These are phyloP conservation scores for Mycena floridula DNA, from an alignment of 768 basidiomycete species.

Conservation along the genomic window DNA sequence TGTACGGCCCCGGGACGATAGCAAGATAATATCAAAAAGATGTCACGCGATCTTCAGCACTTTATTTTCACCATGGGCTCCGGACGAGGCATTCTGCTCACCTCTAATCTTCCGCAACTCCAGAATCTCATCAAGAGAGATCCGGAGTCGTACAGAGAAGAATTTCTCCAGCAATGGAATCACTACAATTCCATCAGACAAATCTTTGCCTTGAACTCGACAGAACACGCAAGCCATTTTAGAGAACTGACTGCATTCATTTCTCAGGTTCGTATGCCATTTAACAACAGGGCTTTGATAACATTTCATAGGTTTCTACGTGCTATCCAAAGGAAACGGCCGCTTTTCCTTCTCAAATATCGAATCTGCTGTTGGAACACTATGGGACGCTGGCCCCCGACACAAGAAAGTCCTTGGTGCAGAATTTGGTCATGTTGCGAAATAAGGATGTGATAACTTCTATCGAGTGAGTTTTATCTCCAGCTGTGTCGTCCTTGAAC, in stretches of 20 bases:
- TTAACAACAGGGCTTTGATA: too few species aligned
- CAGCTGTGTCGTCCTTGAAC: neutral
- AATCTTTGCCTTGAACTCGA: constrained; percentile 77
- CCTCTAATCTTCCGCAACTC: constrained; percentile 88
- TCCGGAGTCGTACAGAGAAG: constrained; percentile 84
- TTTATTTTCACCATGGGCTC: constrained; percentile 16
- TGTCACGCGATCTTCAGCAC: too few species aligned
- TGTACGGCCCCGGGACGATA: too few species aligned
- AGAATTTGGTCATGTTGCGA: constrained; percentile 88
- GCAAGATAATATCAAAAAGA: too few species aligned
- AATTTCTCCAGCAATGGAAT: constrained; percentile 95
- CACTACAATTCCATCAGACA: constrained; percentile 86
- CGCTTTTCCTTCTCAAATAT: constrained; percentile 77
- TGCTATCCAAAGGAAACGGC: constrained; percentile 92
- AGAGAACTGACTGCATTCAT: constrained; percentile 88
- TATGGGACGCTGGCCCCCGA: constrained; percentile 74
- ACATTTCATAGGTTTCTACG: too few species aligned
- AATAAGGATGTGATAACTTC: constrained; percentile 92
- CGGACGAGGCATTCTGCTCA: constrained; percentile 71
- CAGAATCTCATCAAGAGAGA: constrained; percentile 98
- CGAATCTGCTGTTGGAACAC: constrained; percentile 70
- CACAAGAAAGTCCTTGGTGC: constrained; percentile 77
- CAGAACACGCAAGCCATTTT: constrained; percentile 82
- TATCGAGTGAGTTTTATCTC: constrained; percentile 62
- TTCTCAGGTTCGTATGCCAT: too few species aligned